Base-by-base conservation (phyloP, 352 stramenopile species). In the Phytophthora rubi region DNA sequence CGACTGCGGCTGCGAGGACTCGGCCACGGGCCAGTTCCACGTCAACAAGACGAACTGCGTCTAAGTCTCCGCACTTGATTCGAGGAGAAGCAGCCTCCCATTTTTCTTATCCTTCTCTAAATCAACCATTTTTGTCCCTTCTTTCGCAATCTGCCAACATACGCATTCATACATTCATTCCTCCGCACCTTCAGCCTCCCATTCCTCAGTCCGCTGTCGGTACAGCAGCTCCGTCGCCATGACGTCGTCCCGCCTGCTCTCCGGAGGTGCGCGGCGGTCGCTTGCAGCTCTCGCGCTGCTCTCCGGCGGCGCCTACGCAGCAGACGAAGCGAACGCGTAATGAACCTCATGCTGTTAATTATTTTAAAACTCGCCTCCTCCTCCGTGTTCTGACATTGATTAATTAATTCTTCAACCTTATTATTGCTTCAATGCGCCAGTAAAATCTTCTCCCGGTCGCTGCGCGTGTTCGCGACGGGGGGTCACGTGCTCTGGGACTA, bases 381-480 rank as follows among this genome's bases (percentile, higher is more conserved):
- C 42, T 48, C 16, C 15, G 42, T 18, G 42, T 6, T 49, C 42
- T 49, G 42, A 49, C 42, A 16, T 6, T 30, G 28, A 30, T 30
- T 30, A 30, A 30, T 30, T 30, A 30, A 30, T 30, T 28, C 26
- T 28, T 28, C 26, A 28, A 28, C 3, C 4, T 30, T 30, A 39
- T 39, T 7, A 7, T 9, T 39, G 33, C 33, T 57, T 9, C 21
- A 47, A 47, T 23, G 53, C 10, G 32, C 18, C 56, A 94, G 84
- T 33, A 74, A 92, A 18, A 77, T 92, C 26, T 59, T 90, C 8
- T 89, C 85, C 8, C 85, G 85, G 13, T 94, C 85, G 32, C 49
- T 79, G 42, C 86, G 86, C 9, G 85, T 94, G 16, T 77, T 90
- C 33, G 57, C 45, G 6, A 82, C 75, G 0, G 83, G 85, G 9